Evolutionary conservation across 2,329 filamentous ascomycete genomes (phyloP).

Genomic region (Tolypocladium tundrense): DNA sequence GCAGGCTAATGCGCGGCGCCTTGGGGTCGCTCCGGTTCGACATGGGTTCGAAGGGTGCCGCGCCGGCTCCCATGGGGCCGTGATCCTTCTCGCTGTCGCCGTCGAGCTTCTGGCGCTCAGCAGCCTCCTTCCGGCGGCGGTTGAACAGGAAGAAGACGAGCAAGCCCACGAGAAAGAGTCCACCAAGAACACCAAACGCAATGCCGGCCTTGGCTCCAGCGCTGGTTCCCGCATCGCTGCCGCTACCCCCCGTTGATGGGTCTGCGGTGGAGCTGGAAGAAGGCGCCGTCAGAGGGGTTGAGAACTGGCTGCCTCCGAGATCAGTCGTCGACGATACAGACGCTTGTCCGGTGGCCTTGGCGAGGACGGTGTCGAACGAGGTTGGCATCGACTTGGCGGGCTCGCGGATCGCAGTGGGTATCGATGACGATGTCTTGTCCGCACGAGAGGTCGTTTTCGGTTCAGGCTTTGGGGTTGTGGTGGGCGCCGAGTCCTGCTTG

Average conservation of each 20-base stretch:
- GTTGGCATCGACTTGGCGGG: conserved; percentile 9
- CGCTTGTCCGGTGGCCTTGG: conserved; percentile 17
- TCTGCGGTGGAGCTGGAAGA: conserved; percentile 10
- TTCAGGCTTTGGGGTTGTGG: conserved; percentile 4
- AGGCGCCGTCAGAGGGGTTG: conserved; percentile 10
- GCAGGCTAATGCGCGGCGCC: conserved; percentile 76
- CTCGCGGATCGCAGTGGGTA: not conserved
- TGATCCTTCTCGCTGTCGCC: conserved; percentile 55
- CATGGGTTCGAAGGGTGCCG: conserved; percentile 9
- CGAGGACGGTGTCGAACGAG: conserved; percentile 17
- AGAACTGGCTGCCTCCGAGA: conserved; percentile 6
- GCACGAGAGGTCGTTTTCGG: conserved; percentile 7
- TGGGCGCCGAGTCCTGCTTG: conserved; percentile 1
- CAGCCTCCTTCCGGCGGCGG: conserved; percentile 56
- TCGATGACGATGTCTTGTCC: conserved; percentile 4
- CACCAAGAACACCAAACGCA: conserved; percentile 68
- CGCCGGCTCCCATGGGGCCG: conserved; percentile 25
- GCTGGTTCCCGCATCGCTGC: conserved; percentile 11
- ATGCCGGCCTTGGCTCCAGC: conserved; percentile 63
- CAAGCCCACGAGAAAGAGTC: conserved; percentile 55
- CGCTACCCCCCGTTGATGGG: conserved; percentile 1
- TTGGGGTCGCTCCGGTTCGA: conserved; percentile 22
- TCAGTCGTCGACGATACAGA: conserved; percentile 4
- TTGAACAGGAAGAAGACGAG: conserved; percentile 63
- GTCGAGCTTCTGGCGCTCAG: conserved; percentile 30